Percentiles rank a stretch among this genome's conserved stretches.
Conservation (phyloP, 2,329 filamentous ascomycete genomes). For the Tolypocladium inflatum region DNA sequence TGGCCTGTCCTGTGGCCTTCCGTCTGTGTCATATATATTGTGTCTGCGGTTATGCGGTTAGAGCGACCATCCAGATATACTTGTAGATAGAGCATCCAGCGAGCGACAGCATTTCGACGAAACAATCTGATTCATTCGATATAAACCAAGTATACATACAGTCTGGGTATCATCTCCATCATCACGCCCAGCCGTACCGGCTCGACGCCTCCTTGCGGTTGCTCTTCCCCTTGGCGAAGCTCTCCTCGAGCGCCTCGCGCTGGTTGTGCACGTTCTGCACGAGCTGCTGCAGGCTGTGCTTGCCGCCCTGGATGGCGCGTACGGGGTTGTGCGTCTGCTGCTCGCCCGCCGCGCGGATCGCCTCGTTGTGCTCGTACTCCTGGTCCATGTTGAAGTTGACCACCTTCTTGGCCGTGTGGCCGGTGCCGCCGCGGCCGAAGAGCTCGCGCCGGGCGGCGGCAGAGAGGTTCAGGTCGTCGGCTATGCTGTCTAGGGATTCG, state of each 20-base stretch:
- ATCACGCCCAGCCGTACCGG: conserved; percentile 64
- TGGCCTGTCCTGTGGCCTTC: neutral
- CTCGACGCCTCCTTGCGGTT: conserved; percentile 76
- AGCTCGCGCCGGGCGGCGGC: conserved; percentile 70
- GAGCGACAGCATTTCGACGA: neutral
- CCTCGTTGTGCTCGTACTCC: conserved; percentile 82
- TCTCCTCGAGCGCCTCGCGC: conserved; percentile 81
- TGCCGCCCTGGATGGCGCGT: conserved; percentile 69
- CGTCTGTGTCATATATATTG: neutral
- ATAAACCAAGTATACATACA: neutral
- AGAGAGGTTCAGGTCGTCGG: conserved; percentile 70
- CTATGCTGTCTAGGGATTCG: conserved; percentile 62
- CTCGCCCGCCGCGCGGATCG: conserved; percentile 59
- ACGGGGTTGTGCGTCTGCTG: conserved; percentile 72
- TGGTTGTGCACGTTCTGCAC: conserved; percentile 76
- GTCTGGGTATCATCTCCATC: neutral
- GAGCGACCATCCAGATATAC: neutral
- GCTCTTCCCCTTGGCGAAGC: conserved; percentile 70
- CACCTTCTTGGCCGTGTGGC: conserved; percentile 43
- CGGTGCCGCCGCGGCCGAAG: conserved; percentile 58
- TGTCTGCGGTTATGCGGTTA: neutral
- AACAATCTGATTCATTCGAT: neutral
- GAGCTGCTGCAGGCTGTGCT: conserved; percentile 82
- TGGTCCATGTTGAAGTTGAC: conserved; percentile 82
- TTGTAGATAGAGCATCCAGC: neutral